Percentiles rank a stretch among this genome's conserved stretches.
Conservation (phyloP, 1,284 basidiomycete species). For the Peniophora sp. region DNA sequence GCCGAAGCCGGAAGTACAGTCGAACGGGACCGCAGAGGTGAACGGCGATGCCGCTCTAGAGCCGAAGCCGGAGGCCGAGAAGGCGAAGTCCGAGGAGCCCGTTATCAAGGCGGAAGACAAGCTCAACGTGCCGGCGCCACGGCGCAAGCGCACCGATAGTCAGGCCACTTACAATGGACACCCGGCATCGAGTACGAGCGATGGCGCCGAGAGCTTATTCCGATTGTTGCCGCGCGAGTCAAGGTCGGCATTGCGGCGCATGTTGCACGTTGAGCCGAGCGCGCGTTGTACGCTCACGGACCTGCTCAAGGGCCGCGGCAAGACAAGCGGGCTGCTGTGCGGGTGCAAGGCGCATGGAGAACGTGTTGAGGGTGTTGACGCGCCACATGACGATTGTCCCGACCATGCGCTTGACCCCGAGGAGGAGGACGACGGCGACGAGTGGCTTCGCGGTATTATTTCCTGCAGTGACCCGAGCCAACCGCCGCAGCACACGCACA, state of each 20-base stretch:
- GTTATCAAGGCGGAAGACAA: constrained; percentile 9
- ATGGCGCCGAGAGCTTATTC: constrained; percentile 96
- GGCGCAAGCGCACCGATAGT: constrained; percentile 33
- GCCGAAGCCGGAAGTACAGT: background rate
- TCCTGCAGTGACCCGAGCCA: constrained; percentile 51
- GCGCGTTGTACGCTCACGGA: constrained; percentile 93
- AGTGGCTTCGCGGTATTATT: constrained; percentile 70
- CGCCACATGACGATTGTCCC: constrained; percentile 31
- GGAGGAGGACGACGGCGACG: constrained; percentile 68
- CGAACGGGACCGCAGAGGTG: constrained; percentile 12
- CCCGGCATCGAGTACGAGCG: constrained; percentile 24
- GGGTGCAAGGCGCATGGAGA: constrained; percentile 46
- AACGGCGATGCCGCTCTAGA: constrained; percentile 5
- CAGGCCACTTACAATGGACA: constrained; percentile 66
- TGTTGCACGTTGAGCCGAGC: constrained; percentile 88
- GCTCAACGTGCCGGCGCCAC: constrained; percentile 50
- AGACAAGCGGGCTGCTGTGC: constrained; percentile 71
- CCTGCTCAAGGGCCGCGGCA: constrained; percentile 76
- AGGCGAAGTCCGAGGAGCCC: constrained; percentile 10
- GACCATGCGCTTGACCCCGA: constrained; percentile 58
- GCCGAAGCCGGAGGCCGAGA: constrained; percentile 8
- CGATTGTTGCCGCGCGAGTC: constrained; percentile 92
- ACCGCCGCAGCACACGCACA: constrained; percentile 52
- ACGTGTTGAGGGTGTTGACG: constrained; percentile 23
- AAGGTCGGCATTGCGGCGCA: constrained; percentile 81